A percentile compares a stretch with the other conserved stretches of the same genome.
Evolutionary conservation across 2,329 filamentous ascomycete genomes (phyloP).

Genomic region (Botrytis cinerea): DNA sequence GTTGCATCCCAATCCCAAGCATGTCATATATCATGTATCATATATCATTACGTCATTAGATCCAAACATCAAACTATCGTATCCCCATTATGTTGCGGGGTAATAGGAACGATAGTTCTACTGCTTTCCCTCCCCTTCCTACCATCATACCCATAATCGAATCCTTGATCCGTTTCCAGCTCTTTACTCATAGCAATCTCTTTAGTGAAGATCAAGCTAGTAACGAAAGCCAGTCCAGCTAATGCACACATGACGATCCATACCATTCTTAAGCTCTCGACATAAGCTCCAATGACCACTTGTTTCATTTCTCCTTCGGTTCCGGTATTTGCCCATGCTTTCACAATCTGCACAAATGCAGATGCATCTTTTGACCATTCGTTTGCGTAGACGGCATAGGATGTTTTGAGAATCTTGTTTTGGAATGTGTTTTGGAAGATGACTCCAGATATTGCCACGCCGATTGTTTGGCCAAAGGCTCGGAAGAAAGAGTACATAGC

Average conservation of each 20-base stretch:
- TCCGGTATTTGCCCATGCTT: slow-evolving; percentile 26
- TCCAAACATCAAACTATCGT: not conserved
- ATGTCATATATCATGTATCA: not conserved
- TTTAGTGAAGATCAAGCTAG: slow-evolving; percentile 49
- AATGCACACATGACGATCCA: slow-evolving; percentile 36
- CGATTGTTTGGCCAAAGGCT: slow-evolving; percentile 51
- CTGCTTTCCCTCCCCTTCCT: not conserved
- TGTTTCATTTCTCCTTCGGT: slow-evolving; percentile 25
- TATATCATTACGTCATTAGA: not conserved
- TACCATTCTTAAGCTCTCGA: slow-evolving; percentile 33
- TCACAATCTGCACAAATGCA: slow-evolving; percentile 33
- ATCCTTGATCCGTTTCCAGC: slow-evolving; percentile 16
- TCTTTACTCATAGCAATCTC: slow-evolving; percentile 56
- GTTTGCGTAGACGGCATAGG: slow-evolving; percentile 26
- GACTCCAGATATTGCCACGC: slow-evolving; percentile 56
- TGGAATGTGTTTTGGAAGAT: slow-evolving; percentile 64
- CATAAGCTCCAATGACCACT: slow-evolving; percentile 28
- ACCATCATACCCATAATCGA: slow-evolving; percentile 18
- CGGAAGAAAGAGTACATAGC: slow-evolving; percentile 69
- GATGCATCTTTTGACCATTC: slow-evolving; percentile 31
- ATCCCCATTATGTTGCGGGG: not conserved
- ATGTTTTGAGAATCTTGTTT: slow-evolving; percentile 30
- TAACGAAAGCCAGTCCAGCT: slow-evolving; percentile 29
- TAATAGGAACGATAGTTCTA: not conserved
- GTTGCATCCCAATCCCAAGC: not conserved